Base-by-base conservation (phyloP, 2,329 filamentous ascomycete species). In the Aspergillus fumigatiaffinis region DNA sequence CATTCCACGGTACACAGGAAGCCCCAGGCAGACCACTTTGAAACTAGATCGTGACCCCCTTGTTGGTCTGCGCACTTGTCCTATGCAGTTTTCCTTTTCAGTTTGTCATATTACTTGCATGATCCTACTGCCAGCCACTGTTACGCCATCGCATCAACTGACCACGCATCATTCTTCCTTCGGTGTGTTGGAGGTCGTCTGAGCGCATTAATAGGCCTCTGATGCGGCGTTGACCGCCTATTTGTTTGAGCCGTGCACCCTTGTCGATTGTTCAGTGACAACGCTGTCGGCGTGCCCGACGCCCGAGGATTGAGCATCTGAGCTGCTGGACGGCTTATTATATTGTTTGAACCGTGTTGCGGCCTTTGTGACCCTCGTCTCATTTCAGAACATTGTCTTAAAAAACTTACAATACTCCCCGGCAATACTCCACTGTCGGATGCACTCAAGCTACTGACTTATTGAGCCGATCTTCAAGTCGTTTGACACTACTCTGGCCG, bases 261-360 rank as follows among this genome's bases (percentile, higher is more conserved):
- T 54, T 54, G 57, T 59, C 32, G 32, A 38, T 38, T 38, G 14
- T 38, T 38, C 14, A 38, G 32, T 17, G 14, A 38, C 32, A 38
- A 17, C 12, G 12, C 56, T 66, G 62, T 56, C 10, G 44, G 44
- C 8, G 63, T 65, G 63, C 65, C 62, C 65, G 58, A 67, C 63
- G 62, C 60, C 58, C 54, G 60, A 53, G 51, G 55, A 62, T 63
- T 56, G 56, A 55, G 47, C 53, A 28, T 35, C 35, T 55, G 50
- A 48, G 7, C 44, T 17, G 32, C 32, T 38, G 32, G 14, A 17
- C 14, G 32, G 14, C 32, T 38, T 38, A 38, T 38, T 7, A 38
- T 17, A 17, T 38, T 38, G 5, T 17, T 38, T 17, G 32, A 7
- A 17, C 32, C 32, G 32, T 38, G 14, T 51, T 12, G 44, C 32